Evolutionary conservation across 306 rosid species (phyloP).

Genomic region (Lupinus albus): DNA sequence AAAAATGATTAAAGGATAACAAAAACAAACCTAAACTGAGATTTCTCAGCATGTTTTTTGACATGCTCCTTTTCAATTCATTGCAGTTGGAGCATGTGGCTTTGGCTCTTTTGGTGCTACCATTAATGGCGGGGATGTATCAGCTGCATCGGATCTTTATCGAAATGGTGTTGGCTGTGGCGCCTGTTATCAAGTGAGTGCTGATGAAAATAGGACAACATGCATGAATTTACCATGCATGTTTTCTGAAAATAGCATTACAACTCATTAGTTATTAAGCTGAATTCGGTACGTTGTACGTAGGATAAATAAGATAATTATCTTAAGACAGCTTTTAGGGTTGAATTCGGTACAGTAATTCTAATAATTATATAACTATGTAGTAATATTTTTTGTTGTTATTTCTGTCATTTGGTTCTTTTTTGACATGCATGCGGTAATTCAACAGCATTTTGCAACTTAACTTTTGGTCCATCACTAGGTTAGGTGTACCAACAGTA

Average conservation of each 20-base stretch:
- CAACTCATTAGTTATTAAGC: too few species aligned
- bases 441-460: conserved; percentile 1
- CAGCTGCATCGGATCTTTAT: conserved; percentile 82
- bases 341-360: too few species aligned
- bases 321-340: too few species aligned
- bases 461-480: conserved; percentile 30
- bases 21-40: conserved; percentile 4
- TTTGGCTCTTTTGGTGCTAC: conserved; percentile 92
- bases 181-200: conserved; percentile 79
- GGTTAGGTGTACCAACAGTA: conserved; percentile 75
- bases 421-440: not conserved
- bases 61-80: conserved; percentile 20
- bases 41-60: conserved; percentile 36
- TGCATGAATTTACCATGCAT: not conserved
- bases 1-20: conserved; percentile 12
- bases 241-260: too few species aligned
- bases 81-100: conserved; percentile 77
- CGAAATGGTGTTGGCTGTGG: conserved; percentile 88
- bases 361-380: too few species aligned
- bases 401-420: not conserved
- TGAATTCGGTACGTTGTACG: too few species aligned
- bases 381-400: too few species aligned
- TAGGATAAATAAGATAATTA: too few species aligned
- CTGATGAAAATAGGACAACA: not conserved
- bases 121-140: conserved; percentile 78